Percentiles rank a stretch among this genome's conserved stretches.
phyloP scores from a whole-genome alignment of 208 protist species.

The Leishmania tropica region DNA sequence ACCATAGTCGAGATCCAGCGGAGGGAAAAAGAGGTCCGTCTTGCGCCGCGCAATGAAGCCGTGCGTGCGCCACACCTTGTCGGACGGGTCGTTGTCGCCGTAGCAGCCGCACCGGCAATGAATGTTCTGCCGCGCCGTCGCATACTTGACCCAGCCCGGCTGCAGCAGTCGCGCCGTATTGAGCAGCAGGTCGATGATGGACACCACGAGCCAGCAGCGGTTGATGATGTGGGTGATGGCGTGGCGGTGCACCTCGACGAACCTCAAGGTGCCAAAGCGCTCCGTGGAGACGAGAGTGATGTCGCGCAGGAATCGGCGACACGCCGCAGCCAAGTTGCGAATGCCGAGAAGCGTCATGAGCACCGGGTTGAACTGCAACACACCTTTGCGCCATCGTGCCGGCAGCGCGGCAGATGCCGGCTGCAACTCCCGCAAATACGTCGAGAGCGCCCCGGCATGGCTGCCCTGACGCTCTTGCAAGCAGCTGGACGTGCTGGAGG shows the following conservation, averaged over 20 bases:
- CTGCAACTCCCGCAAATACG: constrained; percentile 33
- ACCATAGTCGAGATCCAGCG: constrained; percentile 85
- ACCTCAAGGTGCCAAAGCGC: constrained; percentile 49
- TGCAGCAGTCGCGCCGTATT: constrained; percentile 76
- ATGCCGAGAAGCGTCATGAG: constrained; percentile 77
- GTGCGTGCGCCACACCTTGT: constrained; percentile 49
- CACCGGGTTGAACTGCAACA: constrained; percentile 59
- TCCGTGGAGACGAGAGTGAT: constrained; percentile 71
- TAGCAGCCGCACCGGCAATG: constrained; percentile 65
- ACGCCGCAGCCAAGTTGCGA: constrained; percentile 65
- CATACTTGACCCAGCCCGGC: constrained; percentile 73
- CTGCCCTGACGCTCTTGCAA: constrained; percentile 15
- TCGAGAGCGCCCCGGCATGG: constrained; percentile 8
- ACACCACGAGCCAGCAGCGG: constrained; percentile 71
- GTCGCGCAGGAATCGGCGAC: constrained; percentile 77
- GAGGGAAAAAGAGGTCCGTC: constrained; percentile 69
- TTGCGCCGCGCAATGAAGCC: constrained; percentile 66
- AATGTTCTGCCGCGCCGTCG: constrained; percentile 64
- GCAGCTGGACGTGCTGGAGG: constrained; percentile 26
- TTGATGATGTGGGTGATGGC: constrained; percentile 56
- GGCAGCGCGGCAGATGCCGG: constrained; percentile 60
- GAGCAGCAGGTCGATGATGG: constrained; percentile 73
- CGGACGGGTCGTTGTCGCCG: constrained; percentile 34
- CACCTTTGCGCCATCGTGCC: constrained; percentile 47
- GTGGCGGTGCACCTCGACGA: constrained; percentile 64